These are phyloP conservation scores for Eucalyptus pauciflora DNA, from an alignment of 345 rosid genomes.

Conservation along the genomic window DNA sequence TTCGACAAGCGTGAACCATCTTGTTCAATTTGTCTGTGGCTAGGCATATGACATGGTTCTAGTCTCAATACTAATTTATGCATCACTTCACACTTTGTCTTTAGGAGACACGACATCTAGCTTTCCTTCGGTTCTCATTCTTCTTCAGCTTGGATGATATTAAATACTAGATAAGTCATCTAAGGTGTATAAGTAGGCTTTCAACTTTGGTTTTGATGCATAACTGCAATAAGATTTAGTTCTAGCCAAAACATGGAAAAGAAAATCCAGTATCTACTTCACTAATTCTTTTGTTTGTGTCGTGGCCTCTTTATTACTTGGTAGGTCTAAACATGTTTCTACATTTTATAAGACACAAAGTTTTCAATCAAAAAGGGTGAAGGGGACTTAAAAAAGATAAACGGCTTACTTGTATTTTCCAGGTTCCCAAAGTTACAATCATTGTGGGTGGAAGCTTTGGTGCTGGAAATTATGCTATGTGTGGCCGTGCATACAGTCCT, in stretches of 20 bases:
- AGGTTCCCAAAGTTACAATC: conserved; percentile 88
- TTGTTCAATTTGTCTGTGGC: background rate
- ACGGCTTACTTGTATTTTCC: background rate
- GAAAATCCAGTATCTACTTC: background rate
- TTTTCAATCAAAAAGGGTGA: background rate
- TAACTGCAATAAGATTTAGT: background rate
- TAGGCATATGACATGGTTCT: background rate
- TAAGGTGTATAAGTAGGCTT: background rate
- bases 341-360: background rate
- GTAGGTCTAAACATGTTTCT: background rate
- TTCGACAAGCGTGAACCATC: background rate
- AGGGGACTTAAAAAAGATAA: background rate
- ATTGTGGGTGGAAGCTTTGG: conserved; percentile 94
- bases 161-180: background rate
- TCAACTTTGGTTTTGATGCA: background rate
- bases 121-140: background rate
- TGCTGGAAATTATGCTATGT: conserved; percentile 98
- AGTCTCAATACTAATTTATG: background rate
- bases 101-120: background rate
- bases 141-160: background rate
- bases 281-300: background rate
- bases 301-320: background rate
- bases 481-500: conserved; percentile 94
- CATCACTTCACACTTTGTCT: background rate
- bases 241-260: background rate